Base-by-base conservation (phyloP, 2,329 filamentous ascomycete genomes). In the Pseudopyricularia javanii region DNA sequence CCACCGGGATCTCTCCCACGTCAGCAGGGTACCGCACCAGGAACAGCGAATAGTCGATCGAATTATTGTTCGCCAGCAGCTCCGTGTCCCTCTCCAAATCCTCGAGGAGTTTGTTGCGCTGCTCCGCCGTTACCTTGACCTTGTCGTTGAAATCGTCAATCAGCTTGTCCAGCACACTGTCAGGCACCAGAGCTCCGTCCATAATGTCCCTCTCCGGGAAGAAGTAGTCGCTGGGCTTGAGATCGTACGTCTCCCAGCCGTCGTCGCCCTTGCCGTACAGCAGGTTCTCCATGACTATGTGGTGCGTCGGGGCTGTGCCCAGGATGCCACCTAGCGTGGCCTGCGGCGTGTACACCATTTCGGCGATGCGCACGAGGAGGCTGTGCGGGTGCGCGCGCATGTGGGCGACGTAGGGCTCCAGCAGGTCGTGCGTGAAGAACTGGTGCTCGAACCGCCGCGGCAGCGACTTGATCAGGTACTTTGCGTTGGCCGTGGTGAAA, bases 281-380 rank as follows among this genome's bases (percentile, higher is more conserved):
- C 2, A 87, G 71, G 61, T 89, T 89, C 63, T 88, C 85, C 86
- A 89, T 89, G 60, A 89, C 73, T 55, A 89, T 85, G 61, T 88
- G 85, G 58, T 88, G 84, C 1, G 79, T 80, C 0, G 86, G 85
- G 0, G 82, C 79, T 1, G 75, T 66, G 4, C 82, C 75, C 0
- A 87, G 58, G 0, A 81, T 59, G 1, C 76, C 74, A 1, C 85
- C 85, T 1, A 89, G 61, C 0, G 81, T 80, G 0, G 66, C 59
- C 9, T 75, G 72, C 0, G 75, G 72, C 0, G 75, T 74, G 51
- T 79, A 74, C 0, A 88, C 70, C 54, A 88, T 80, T 63, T 89
- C 83, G 24, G 80, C 85, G 59, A 89, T 88, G 50, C 83, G 80
- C 5, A 87, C 79, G 1, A 89, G 72, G 0, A 88, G 68, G 3